A percentile compares a stretch with the other conserved stretches of the same genome.
Evolutionary conservation across 306 rosid species (phyloP).

Genomic region (Vigna angularis): DNA sequence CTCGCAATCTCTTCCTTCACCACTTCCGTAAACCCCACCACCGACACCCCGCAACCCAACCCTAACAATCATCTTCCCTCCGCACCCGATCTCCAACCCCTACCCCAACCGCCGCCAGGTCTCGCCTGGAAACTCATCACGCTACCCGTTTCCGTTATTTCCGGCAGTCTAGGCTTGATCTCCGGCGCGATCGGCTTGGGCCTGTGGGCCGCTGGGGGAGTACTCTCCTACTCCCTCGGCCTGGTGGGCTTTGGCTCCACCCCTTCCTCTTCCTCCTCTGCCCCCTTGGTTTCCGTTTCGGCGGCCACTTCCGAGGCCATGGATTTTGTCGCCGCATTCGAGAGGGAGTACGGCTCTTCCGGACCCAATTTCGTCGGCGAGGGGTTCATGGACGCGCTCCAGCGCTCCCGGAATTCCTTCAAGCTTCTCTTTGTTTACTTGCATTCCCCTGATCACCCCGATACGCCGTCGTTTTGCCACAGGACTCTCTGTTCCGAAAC

Average conservation of each 20-base stretch:
- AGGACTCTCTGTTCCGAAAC: conserved; percentile 79
- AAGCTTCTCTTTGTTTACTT: conserved; percentile 86
- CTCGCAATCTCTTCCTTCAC: conserved; percentile 89
- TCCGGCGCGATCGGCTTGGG: conserved; percentile 91
- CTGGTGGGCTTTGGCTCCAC: conserved; percentile 71
- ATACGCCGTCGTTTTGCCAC: conserved; percentile 81
- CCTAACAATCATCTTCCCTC: neutral
- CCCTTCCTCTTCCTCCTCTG: conserved; percentile 4
- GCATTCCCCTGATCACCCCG: conserved; percentile 98
- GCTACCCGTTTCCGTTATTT: conserved; percentile 80
- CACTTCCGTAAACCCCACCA: neutral
- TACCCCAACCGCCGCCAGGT: conserved; percentile 54
- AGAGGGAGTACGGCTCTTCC: conserved; percentile 70
- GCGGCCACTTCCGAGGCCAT: conserved; percentile 73
- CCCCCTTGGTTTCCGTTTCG: conserved; percentile 70
- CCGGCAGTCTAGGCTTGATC: conserved; percentile 81
- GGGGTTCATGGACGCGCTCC: conserved; percentile 92
- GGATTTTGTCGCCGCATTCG: conserved; percentile 70
- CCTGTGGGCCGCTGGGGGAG: conserved; percentile 95
- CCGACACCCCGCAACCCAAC: neutral
- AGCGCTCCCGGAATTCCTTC: conserved; percentile 77
- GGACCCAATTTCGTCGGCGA: conserved; percentile 78
- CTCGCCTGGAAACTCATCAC: conserved; percentile 83
- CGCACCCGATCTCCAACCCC: conserved; percentile 9
- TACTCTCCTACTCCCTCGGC: conserved; percentile 85